These are phyloP conservation scores for Thielaviopsis populi DNA, from an alignment of 2,329 filamentous ascomycete species.

Conservation along the genomic window DNA sequence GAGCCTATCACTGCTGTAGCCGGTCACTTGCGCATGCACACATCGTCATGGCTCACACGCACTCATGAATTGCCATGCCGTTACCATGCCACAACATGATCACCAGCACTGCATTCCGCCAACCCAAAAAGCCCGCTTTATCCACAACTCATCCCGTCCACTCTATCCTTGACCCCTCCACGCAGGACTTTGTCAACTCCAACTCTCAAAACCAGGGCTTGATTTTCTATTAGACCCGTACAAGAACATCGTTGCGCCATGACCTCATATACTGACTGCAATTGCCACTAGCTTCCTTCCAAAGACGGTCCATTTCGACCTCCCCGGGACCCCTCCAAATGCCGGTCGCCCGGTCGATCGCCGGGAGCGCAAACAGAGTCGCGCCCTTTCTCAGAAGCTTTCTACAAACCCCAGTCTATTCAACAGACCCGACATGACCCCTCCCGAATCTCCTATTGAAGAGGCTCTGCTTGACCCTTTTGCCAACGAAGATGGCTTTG, in stretches of 20 bases:
- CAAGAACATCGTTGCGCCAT: background rate
- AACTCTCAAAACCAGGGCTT: background rate
- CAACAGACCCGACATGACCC: constrained; percentile 35
- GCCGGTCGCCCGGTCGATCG: constrained; percentile 23
- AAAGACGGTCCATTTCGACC: constrained; percentile 78
- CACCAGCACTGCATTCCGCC: too few relatives aligned
- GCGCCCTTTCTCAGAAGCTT: constrained; percentile 22
- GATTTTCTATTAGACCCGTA: background rate
- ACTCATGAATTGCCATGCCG: background rate
- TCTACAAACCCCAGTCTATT: constrained; percentile 37
- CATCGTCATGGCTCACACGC: background rate
- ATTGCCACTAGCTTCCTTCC: constrained; percentile 57
- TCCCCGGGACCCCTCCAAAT: constrained; percentile 38
- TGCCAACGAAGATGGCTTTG: constrained; percentile 41
- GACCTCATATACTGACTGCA: background rate
- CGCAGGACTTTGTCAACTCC: background rate
- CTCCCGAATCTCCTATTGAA: constrained; percentile 39
- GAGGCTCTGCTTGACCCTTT: constrained; percentile 37
- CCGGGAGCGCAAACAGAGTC: constrained; percentile 21
- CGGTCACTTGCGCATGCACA: background rate
- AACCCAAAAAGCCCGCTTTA: background rate
- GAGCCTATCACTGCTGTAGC: background rate
- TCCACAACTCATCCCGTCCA: background rate
- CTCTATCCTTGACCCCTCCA: background rate
- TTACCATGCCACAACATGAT: background rate